These are phyloP conservation scores for Cicer judaicum DNA, from an alignment of 306 rosid species.

Conservation along the genomic window DNA sequence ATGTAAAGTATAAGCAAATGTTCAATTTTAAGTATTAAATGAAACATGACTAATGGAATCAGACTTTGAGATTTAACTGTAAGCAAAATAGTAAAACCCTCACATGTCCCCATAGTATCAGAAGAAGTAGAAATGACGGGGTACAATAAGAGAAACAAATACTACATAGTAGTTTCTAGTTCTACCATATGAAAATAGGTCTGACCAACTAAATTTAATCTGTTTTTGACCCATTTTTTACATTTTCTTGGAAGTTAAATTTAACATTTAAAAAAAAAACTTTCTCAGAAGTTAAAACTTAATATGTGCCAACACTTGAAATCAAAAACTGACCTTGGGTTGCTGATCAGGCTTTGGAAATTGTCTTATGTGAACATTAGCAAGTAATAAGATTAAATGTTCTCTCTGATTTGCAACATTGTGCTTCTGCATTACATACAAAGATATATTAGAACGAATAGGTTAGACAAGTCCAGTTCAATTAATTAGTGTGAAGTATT, in stretches of 20 bases:
- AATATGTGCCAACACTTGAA: slow-evolving; percentile 13
- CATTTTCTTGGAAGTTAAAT: slow-evolving; percentile 20
- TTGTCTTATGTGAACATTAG: slow-evolving; percentile 95
- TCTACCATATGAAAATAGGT: slow-evolving; percentile 12
- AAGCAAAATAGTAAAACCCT: slow-evolving; percentile 8
- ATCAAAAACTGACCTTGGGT: slow-evolving; percentile 74
- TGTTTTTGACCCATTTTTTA: not conserved
- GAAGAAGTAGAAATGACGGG: not conserved
- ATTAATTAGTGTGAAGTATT: not conserved
- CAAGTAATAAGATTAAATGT: slow-evolving; percentile 89
- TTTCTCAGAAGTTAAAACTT: not conserved
- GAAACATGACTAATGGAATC: slow-evolving; percentile 10
- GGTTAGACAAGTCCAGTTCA: slow-evolving; percentile 12
- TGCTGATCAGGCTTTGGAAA: slow-evolving; percentile 98
- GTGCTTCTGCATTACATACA: slow-evolving; percentile 69
- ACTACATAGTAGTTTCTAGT: not conserved
- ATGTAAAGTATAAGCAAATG: not conserved
- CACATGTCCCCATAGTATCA: slow-evolving; percentile 9
- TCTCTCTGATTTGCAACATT: slow-evolving; percentile 98
- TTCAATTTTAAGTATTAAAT: not conserved
- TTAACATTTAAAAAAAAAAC: not conserved
- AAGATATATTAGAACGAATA: slow-evolving; percentile 29
- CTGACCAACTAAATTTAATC: slow-evolving; percentile 10
- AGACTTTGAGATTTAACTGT: slow-evolving; percentile 29
- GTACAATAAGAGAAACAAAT: slow-evolving; percentile 2